Evolutionary conservation across 1,139 yeast species (phyloP), one percentile per base, ranked within the genome.

Genomic region (Candida albicans): DNA sequence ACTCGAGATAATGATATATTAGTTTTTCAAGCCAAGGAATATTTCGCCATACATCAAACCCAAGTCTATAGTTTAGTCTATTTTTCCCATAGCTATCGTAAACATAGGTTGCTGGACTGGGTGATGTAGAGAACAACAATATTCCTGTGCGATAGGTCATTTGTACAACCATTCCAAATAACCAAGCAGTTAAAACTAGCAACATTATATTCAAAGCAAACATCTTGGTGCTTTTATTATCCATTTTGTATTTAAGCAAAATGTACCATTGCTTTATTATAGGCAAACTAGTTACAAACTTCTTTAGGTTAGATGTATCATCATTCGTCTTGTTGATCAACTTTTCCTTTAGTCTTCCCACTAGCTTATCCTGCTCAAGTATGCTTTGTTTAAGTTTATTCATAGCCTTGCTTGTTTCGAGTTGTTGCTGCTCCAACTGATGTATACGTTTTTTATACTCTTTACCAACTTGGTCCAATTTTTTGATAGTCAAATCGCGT

Each of bases 241-340:
- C 64, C 30, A 61, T 54, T 43, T 56, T 61, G 39, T 67, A 67
- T 37, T 59, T 58, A 49, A 52, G 59, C 40, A 55, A 64, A 40
- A 56, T 47, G 37, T 58, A 59, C 46, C 65, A 64, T 42, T 69
- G 72, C 42, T 64, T 67, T 12, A 68, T 44, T 32, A 68, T 57
- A 2, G 75, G 75, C 13, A 69, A 46, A 33, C 56, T 60, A 6
- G 47, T 35, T 14, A 67, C 5, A 37, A 67, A 61, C 14, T 45
- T 42, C 12, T 50, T 51, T 12, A 59, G 40, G 8, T 26, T 35
- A 2, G 31, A 13, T 11, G 28, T 8, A 3, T 18, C 14, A 18
- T 18, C 14, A 12, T 12, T 4, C 33, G 37, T 22, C 10, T 39
- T 24, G 22, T 37, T 44, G 3, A 34, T 4, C 13, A 67, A 48